phyloP scores from a whole-genome alignment of 2,329 filamentous ascomycete genomes.

The Boeremia lycopersici region DNA sequence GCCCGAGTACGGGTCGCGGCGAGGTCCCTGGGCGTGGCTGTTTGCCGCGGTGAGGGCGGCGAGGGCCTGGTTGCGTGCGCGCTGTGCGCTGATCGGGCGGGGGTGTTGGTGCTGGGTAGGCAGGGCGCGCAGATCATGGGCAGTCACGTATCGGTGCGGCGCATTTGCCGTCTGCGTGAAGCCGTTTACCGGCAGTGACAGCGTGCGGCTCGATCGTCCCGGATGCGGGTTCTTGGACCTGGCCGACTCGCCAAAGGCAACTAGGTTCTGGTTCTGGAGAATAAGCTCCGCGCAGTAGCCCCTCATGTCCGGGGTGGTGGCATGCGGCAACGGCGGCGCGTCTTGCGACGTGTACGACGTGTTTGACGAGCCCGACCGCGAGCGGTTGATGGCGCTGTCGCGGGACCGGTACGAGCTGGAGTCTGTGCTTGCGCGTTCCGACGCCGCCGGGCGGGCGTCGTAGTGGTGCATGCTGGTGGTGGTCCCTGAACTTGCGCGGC shows the following conservation, averaged over 20 bases:
- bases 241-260: constrained; percentile 14
- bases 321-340: constrained; percentile 14
- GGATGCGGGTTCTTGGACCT: constrained; percentile 8
- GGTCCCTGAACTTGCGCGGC: constrained; percentile 11
- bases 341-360: constrained; percentile 15
- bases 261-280: constrained; percentile 9
- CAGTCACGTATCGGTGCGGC: constrained; percentile 3
- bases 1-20: neutral
- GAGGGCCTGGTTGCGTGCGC: constrained; percentile 14
- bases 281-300: constrained; percentile 13
- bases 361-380: constrained; percentile 21
- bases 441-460: constrained; percentile 7
- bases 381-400: constrained; percentile 17
- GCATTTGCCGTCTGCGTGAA: neutral
- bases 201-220: constrained; percentile 3
- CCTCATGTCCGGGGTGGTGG: neutral
- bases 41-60: constrained; percentile 13
- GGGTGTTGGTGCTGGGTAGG: neutral
- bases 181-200: neutral
- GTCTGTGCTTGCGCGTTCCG: constrained; percentile 19
- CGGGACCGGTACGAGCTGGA: constrained; percentile 19
- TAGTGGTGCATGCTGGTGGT: constrained; percentile 2
- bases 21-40: neutral
- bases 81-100: constrained; percentile 7
- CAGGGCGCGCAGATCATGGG: constrained; percentile 10